Evolutionary conservation across 176 grass and related monocot genomes (phyloP), one percentile per base, ranked within the genome.

Genomic region (Chloris gayana): DNA sequence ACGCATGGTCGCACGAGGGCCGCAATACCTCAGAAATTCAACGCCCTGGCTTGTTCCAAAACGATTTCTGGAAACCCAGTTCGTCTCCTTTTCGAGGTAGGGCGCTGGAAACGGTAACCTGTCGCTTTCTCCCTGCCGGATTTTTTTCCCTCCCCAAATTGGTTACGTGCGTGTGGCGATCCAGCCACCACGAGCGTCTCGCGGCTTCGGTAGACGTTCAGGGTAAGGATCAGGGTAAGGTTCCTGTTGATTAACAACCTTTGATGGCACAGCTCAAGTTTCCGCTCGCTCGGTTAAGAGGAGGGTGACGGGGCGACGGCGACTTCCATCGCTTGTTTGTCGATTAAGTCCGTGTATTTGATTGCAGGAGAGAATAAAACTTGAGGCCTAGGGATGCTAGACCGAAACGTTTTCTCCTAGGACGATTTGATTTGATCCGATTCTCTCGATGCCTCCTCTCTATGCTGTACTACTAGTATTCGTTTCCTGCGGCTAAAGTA

Each of bases 191-290:
- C 76, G 42, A 32, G 37, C 51, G 1, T 74, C 72, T 74, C 50
- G 50, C 56, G n/a, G 51, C 14, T 58, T 74, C 72, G 9, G n/a
- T n/a, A 58, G n/a, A 35, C 22, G 7, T n/a, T 25, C 49, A 34
- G 26, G 47, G 45, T 22, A 51, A 2, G 35, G 56, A 38, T 54
- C 32, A 34, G 30, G n/a, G 21, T 11, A 31, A 29, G 24, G 1
- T 15, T 18, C 51, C 2, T 21, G 25, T 67, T 39, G 46, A 22
- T 25, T 57, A 74, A 25, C 33, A n/a, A 67, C 32, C 39, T 77
- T 77, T 70, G 74, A 63, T 78, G 74, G 29, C 38, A 22, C 74
- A 30, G 45, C 74, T 70, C 9, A 70, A 62, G 32, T 33, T 35
- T 11, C 37, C 31, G 54, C 33, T 17, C 33, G 26, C 32, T 19